These are phyloP conservation scores for Castanopsis chinensis DNA, from an alignment of 306 rosid species.

Conservation along the genomic window DNA sequence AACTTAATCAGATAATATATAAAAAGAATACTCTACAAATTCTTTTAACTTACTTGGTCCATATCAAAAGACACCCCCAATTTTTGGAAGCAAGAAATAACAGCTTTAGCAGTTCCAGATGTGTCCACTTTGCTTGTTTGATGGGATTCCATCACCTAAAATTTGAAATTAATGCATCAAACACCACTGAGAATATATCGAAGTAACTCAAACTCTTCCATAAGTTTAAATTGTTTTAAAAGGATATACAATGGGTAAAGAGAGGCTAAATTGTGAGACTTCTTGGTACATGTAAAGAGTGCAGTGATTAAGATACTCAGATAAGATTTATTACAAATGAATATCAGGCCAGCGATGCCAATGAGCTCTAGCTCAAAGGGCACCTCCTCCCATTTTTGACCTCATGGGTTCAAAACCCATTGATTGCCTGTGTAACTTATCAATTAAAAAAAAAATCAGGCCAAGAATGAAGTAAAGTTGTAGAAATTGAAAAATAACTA, in stretches of 20 bases:
- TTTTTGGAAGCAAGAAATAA: constrained; percentile 81
- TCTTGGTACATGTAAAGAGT: background rate
- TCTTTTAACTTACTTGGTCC: constrained; percentile 61
- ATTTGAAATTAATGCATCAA: constrained; percentile 36
- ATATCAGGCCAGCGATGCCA: too few species aligned
- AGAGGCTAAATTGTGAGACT: background rate
- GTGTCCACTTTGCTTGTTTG: constrained; percentile 87
- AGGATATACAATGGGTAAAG: background rate
- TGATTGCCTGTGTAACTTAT: too few species aligned
- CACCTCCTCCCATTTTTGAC: too few species aligned
- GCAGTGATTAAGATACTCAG: background rate
- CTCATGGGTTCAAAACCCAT: too few species aligned
- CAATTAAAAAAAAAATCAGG: too few species aligned
- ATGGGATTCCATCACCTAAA: constrained; percentile 90
- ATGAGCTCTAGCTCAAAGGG: too few species aligned
- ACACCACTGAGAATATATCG: constrained; percentile 21
- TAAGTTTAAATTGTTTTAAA: background rate
- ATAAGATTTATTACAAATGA: too few species aligned
- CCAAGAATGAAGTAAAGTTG: too few species aligned
- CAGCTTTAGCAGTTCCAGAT: constrained; percentile 97
- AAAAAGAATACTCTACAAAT: background rate
- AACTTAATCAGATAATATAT: background rate
- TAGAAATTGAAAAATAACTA: too few species aligned
- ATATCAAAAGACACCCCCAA: constrained; percentile 68
- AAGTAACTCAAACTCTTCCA: background rate